These are phyloP conservation scores for Pythium aphanidermatum DNA, from an alignment of 352 stramenopile genomes.

Conservation along the genomic window DNA sequence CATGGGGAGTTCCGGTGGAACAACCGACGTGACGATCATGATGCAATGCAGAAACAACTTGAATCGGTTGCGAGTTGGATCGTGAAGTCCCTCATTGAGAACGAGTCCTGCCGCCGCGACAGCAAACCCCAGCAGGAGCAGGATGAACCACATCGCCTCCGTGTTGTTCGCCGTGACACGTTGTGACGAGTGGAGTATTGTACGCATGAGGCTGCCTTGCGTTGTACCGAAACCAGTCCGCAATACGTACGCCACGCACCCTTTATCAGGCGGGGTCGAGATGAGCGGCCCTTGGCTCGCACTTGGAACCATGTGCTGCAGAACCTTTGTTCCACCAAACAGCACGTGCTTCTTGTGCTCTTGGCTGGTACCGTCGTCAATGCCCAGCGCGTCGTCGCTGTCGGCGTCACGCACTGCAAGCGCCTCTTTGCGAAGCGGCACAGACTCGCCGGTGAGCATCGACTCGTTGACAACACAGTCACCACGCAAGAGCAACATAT, in stretches of 20 bases:
- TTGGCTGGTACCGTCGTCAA: slow-evolving; percentile 28
- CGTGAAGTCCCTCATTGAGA: slow-evolving; percentile 41
- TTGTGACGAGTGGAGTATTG: slow-evolving; percentile 92
- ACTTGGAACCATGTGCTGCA: slow-evolving; percentile 23
- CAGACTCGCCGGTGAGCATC: slow-evolving; percentile 94
- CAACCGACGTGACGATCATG: slow-evolving; percentile 95
- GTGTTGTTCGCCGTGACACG: slow-evolving; percentile 84
- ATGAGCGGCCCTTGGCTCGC: slow-evolving; percentile 6
- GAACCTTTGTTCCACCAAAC: slow-evolving; percentile 64
- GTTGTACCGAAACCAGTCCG: slow-evolving; percentile 91
- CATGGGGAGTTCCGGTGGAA: slow-evolving; percentile 94
- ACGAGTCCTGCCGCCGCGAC: slow-evolving; percentile 81
- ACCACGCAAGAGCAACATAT: slow-evolving; percentile 90
- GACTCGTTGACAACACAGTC: slow-evolving; percentile 94
- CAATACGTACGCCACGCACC: slow-evolving; percentile 87
- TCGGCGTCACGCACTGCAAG: slow-evolving; percentile 10
- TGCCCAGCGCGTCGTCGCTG: slow-evolving; percentile 1
- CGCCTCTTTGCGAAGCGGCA: slow-evolving; percentile 91
- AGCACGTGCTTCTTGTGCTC: slow-evolving; percentile 64
- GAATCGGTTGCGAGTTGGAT: slow-evolving; percentile 69
- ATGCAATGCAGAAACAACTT: slow-evolving; percentile 93
- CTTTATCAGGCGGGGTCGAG: slow-evolving; percentile 62
- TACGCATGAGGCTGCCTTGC: slow-evolving; percentile 93
- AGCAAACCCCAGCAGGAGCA: slow-evolving; percentile 89
- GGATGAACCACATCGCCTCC: slow-evolving; percentile 93